phyloP scores from a whole-genome alignment of 306 rosid species.

The Fragaria nilgerrensis region DNA sequence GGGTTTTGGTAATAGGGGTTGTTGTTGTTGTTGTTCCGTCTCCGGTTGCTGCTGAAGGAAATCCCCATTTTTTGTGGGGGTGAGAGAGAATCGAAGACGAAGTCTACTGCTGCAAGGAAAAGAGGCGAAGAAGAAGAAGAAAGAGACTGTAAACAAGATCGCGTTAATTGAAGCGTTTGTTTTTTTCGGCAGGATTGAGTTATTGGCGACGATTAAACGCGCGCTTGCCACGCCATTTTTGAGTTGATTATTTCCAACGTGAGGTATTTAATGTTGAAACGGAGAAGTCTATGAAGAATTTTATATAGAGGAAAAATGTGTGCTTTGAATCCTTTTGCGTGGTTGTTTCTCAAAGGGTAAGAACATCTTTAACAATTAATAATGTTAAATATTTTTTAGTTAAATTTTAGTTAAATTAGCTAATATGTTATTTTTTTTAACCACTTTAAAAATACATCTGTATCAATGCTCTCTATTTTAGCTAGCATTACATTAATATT shows the following conservation, averaged over 20 bases:
- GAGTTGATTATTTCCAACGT: background rate
- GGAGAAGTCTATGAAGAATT: too few relatives aligned
- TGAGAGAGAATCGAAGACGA: background rate
- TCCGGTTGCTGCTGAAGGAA: slow-evolving; percentile 63
- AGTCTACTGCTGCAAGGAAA: background rate
- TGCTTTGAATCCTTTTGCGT: too few relatives aligned
- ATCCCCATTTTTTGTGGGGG: slow-evolving; percentile 52
- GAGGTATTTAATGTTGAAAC: background rate
- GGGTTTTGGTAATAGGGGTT: slow-evolving; percentile 33
- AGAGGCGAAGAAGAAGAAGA: background rate
- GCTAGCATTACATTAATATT: too few relatives aligned
- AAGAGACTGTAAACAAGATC: background rate
- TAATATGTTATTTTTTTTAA: too few relatives aligned
- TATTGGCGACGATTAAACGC: background rate
- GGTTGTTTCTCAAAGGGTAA: too few relatives aligned
- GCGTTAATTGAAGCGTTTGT: background rate
- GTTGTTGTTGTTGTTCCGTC: slow-evolving; percentile 49
- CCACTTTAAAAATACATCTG: too few relatives aligned
- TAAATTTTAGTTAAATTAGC: too few relatives aligned
- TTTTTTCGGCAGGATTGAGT: too few relatives aligned
- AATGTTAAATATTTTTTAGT: too few relatives aligned
- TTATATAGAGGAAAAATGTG: too few relatives aligned
- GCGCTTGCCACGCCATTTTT: background rate
- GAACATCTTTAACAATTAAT: too few relatives aligned
- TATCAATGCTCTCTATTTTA: too few relatives aligned